Evolutionary conservation across 148 eudicot species (phyloP).

Genomic region (Cornus florida): DNA sequence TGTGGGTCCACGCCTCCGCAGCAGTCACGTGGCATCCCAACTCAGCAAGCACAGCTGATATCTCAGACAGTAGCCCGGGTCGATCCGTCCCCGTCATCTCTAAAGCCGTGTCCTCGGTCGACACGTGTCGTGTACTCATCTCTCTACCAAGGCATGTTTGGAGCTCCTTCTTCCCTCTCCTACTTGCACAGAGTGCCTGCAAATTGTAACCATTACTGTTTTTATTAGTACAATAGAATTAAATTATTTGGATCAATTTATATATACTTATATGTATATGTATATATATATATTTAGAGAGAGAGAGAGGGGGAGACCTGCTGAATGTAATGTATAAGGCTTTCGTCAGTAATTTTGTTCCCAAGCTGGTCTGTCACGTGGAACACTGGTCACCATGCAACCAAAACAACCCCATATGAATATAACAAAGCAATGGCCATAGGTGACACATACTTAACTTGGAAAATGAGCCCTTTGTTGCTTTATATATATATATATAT

Average conservation of each 20-base stretch:
- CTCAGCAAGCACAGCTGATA: constrained; percentile 65
- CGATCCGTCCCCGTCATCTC: constrained; percentile 78
- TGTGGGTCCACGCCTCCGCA: constrained; percentile 86
- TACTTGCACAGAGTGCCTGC: constrained; percentile 51
- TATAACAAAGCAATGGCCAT: neutral
- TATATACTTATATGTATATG: neutral
- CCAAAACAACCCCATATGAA: constrained; percentile 19
- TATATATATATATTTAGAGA: neutral
- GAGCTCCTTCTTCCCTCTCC: constrained; percentile 33
- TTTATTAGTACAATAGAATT: neutral
- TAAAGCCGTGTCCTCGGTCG: constrained; percentile 48
- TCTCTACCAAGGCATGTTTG: constrained; percentile 16
- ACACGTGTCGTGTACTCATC: constrained; percentile 34
- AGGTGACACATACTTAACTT: constrained; percentile 15
- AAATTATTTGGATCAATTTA: neutral
- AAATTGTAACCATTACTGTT: neutral
- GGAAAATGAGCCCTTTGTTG: neutral
- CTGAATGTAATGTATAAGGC: constrained; percentile 62
- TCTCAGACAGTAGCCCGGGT: constrained; percentile 82
- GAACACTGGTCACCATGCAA: constrained; percentile 58
- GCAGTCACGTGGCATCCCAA: constrained; percentile 64
- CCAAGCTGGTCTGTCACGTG: constrained; percentile 87
- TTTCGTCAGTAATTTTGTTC: constrained; percentile 72
- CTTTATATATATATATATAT: neutral
- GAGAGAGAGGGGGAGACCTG: constrained; percentile 41